Evolutionary conservation across 208 protist genomes (phyloP).

Genomic region (Naegleria fowleri): DNA sequence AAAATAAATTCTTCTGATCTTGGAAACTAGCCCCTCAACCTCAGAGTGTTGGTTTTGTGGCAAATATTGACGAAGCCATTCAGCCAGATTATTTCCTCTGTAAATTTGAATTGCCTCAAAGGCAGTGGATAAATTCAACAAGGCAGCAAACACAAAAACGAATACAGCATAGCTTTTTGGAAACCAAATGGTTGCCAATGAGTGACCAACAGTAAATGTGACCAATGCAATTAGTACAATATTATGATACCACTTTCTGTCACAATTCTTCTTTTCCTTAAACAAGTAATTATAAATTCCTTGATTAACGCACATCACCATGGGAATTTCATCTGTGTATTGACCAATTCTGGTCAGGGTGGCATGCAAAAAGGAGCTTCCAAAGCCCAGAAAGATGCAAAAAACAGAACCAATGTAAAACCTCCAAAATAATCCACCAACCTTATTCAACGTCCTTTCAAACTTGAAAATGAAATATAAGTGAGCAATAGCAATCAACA

Average conservation of each 20-base stretch:
- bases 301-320: background rate
- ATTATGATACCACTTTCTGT: background rate
- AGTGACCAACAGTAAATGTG: background rate
- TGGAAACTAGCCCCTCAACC: background rate
- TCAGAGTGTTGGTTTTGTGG: background rate
- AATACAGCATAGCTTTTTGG: background rate
- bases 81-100: background rate
- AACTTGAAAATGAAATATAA: background rate
- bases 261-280: background rate
- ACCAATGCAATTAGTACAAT: background rate
- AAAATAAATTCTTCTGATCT: background rate
- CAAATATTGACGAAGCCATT: background rate
- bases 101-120: background rate
- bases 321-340: background rate
- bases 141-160: background rate
- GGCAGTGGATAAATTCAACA: background rate
- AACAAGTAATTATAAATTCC: background rate
- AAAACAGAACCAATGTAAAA: background rate
- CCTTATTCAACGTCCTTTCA: background rate
- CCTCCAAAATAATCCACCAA: background rate
- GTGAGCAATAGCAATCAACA: background rate
- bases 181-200: background rate
- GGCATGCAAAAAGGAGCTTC: background rate
- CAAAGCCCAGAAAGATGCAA: background rate
- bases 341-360: background rate